Percentiles rank a stretch among this genome's conserved stretches.
phyloP scores from a whole-genome alignment of 192 early-diverging fungal genomes.

The Globomyces pollinis-pini region DNA sequence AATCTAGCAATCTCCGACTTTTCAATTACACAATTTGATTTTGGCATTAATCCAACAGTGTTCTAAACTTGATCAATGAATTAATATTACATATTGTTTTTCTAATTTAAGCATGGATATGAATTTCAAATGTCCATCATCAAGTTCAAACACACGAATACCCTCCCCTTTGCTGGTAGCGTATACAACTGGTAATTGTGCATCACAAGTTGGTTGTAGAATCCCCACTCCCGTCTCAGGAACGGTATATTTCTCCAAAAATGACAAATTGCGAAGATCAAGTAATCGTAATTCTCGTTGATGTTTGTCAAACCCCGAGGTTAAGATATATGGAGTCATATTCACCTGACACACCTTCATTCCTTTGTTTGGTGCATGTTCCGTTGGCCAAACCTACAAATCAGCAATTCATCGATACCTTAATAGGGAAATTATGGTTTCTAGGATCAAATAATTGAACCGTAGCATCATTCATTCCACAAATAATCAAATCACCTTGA shows the following conservation, averaged over 20 bases:
- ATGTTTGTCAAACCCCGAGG: conserved; percentile 17
- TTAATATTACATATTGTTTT: conserved; percentile 16
- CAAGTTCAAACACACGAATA: conserved; percentile 19
- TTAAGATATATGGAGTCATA: conserved; percentile 15
- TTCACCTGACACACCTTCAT: conserved; percentile 3
- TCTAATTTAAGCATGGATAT: conserved; percentile 10
- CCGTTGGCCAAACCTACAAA: neutral
- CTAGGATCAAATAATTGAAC: conserved; percentile 23
- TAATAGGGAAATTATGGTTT: neutral
- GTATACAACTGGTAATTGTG: conserved; percentile 21
- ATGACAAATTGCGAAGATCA: conserved; percentile 2
- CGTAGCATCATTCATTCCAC: neutral
- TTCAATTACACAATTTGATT: conserved; percentile 2
- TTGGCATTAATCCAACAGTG: conserved; percentile 18
- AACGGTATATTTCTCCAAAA: neutral
- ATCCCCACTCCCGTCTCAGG: conserved; percentile 1
- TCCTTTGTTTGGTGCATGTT: conserved; percentile 14
- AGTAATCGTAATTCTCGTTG: conserved; percentile 13
- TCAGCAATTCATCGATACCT: neutral
- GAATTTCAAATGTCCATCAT: conserved; percentile 1
- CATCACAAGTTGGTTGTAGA: conserved; percentile 19
- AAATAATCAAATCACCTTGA: conserved; percentile 12
- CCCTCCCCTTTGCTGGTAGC: conserved; percentile 13
- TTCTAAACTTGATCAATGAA: neutral
- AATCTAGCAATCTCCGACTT: conserved; percentile 29